Base-by-base conservation (phyloP, 345 rosid species). In the Ceriops decandra region DNA sequence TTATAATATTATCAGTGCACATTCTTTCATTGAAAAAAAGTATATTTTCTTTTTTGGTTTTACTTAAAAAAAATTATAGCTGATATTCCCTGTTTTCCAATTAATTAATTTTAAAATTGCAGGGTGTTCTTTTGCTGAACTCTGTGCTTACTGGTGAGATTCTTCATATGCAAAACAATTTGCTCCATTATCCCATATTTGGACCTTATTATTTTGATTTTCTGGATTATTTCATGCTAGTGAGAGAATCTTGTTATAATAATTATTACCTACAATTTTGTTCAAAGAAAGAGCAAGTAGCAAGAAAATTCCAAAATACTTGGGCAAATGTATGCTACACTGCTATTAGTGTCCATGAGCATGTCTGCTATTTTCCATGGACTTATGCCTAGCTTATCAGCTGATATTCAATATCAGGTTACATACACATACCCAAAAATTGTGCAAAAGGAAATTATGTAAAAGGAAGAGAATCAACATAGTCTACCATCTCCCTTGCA, bases 61-160 rank as follows among this genome's bases (percentile, higher is more conserved):
- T 49, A 59, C 63, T 58, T 64, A 7, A 1, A 15, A 56, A 17
- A n/a, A 38, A 17, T 66, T 32, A 68, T 38, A 19, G 57, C 32
- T 54, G 27, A 61, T 61, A 57, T 58, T 60, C 49, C 32, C 30
- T 62, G 33, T 58, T 30, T 54, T 54, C 75, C 22, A 10, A 30
- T 32, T 56, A 8, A 10, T 42, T 42, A 24, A 56, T 22, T 57
- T 52, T 1, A 33, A 57, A 70, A 49, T 69, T 73, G 66, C 70
- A 88, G 97, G 99, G 99, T 72, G 92, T 95, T 66, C 79, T 95
- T 54, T 78, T 95, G 83, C 90, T 95, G 57, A 95, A 95, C 57
- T 72, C 96, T 77, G 96, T 91, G 77, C 95, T 95, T 71, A 88
- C 97, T 61, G 97, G 99, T 89, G 72, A 79, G 67, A 9, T 69